A percentile compares a stretch with the other conserved stretches of the same genome.
phyloP scores from a whole-genome alignment of 345 rosid species.

The Acer negundo region DNA sequence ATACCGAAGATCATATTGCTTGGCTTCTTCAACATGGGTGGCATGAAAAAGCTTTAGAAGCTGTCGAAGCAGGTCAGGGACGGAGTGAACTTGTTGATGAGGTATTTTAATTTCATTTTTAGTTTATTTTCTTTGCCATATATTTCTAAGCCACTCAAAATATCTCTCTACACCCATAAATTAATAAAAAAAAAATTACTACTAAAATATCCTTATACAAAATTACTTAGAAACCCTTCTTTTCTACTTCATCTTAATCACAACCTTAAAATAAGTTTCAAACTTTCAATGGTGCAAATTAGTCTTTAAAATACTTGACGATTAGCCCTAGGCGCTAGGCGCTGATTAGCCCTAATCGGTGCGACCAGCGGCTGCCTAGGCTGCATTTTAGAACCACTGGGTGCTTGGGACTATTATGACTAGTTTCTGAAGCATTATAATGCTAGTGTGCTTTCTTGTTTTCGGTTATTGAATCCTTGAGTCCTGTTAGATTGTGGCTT shows the following conservation, averaged over 20 bases:
- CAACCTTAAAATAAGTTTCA: no score
- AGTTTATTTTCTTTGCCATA: neutral
- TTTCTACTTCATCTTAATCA: no score
- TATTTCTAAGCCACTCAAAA: no score
- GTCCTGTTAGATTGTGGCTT: neutral
- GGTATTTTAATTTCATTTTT: constrained; percentile 43
- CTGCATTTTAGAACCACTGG: neutral
- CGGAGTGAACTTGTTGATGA: constrained; percentile 91
- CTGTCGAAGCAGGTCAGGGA: constrained; percentile 97
- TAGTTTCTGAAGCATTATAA: neutral
- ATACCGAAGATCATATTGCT: constrained; percentile 95
- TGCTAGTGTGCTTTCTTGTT: neutral
- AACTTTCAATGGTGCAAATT: no score
- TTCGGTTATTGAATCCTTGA: neutral
- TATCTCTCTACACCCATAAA: no score
- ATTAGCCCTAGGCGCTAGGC: no score
- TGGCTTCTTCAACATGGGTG: constrained; percentile 99
- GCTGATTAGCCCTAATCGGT: no score
- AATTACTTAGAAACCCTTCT: no score
- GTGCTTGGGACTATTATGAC: neutral
- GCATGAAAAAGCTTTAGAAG: constrained; percentile 98
- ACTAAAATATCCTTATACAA: no score
- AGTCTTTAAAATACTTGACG: no score
- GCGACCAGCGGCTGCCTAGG: no score
- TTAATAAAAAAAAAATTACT: no score